phyloP scores from a whole-genome alignment of 164 flowering plant genomes.

The Warburgia ugandensis region DNA sequence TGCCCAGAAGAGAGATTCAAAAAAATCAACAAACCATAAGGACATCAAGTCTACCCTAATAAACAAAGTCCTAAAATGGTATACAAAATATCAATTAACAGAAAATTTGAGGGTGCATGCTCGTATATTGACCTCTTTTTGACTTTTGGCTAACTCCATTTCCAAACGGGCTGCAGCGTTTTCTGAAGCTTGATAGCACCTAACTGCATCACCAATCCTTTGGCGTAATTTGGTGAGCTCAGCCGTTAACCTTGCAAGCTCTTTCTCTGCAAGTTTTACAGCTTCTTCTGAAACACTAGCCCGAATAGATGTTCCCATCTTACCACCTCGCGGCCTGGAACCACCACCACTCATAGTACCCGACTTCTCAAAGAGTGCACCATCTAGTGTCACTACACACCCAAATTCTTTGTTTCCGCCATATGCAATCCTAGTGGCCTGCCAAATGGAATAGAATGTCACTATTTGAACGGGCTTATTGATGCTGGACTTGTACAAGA shows the following conservation, averaged over 20 bases:
- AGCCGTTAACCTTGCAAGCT: conserved; percentile 48
- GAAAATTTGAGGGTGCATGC: not conserved
- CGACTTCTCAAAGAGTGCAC: conserved; percentile 84
- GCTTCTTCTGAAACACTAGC: conserved; percentile 74
- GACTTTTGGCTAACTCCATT: conserved; percentile 79
- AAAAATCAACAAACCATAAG: not conserved
- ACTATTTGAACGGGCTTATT: too few relatives aligned
- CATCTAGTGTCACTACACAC: conserved; percentile 91
- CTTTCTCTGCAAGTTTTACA: conserved; percentile 64
- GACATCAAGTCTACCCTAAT: conserved; percentile 4
- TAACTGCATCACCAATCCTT: conserved; percentile 47
- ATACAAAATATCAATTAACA: not conserved
- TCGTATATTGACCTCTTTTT: conserved; percentile 53
- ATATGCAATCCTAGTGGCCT: conserved; percentile 96
- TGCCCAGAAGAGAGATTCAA: conserved; percentile 24
- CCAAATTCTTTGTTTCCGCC: conserved; percentile 62
- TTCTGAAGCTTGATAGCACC: conserved; percentile 54
- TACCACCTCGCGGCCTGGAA: conserved; percentile 87
- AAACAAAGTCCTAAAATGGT: not conserved
- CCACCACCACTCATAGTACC: conserved; percentile 99
- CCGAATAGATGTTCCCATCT: conserved; percentile 86
- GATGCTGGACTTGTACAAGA: too few relatives aligned
- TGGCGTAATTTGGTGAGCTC: conserved; percentile 42
- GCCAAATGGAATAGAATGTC: too few relatives aligned
- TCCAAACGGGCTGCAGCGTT: conserved; percentile 45